Percentiles rank a stretch among this genome's conserved stretches.
Conservation (phyloP, 371 early-diverging fungal genomes). For the Apophysomyces elegans region DNA sequence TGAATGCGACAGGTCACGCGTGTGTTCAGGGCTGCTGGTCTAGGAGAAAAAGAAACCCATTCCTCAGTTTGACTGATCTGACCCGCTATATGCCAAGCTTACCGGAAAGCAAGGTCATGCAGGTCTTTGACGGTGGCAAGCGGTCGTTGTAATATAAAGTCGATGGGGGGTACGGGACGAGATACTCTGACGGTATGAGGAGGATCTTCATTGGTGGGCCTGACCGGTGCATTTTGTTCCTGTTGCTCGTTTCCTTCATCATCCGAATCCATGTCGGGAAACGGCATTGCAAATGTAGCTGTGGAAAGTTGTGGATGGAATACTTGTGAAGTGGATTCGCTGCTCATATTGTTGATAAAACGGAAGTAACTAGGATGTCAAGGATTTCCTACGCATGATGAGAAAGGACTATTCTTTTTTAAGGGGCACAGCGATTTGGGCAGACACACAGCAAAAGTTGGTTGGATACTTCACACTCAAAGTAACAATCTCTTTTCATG, state of each 20-base stretch:
- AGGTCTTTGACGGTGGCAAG: conserved; percentile 34
- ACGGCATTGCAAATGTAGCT: conserved; percentile 7
- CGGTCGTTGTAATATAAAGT: conserved; percentile 37
- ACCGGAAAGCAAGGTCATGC: conserved; percentile 45
- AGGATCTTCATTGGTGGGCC: conserved; percentile 18
- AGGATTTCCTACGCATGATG: too few relatives aligned
- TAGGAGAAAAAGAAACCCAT: conserved; percentile 19
- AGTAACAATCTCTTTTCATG: too few relatives aligned
- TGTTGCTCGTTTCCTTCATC: conserved; percentile 16
- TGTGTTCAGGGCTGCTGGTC: conserved; percentile 76
- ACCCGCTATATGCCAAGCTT: not conserved
- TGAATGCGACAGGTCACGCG: conserved; percentile 78
- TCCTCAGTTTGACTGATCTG: not conserved
- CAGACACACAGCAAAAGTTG: too few relatives aligned
- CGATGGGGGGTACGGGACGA: conserved; percentile 43
- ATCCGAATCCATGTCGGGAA: conserved; percentile 16
- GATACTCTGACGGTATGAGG: conserved; percentile 40
- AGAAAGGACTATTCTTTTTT: too few relatives aligned
- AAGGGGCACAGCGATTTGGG: too few relatives aligned
- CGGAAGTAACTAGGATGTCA: too few relatives aligned
- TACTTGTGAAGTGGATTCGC: not conserved
- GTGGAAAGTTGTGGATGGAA: conserved; percentile 19
- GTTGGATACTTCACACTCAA: too few relatives aligned
- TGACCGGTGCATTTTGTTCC: conserved; percentile 16
- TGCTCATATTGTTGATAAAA: not conserved